A percentile compares a stretch with the other conserved stretches of the same genome.
These are phyloP conservation scores for Globisporangium radiosum DNA, from an alignment of 352 stramenopile genomes.

Conservation along the genomic window DNA sequence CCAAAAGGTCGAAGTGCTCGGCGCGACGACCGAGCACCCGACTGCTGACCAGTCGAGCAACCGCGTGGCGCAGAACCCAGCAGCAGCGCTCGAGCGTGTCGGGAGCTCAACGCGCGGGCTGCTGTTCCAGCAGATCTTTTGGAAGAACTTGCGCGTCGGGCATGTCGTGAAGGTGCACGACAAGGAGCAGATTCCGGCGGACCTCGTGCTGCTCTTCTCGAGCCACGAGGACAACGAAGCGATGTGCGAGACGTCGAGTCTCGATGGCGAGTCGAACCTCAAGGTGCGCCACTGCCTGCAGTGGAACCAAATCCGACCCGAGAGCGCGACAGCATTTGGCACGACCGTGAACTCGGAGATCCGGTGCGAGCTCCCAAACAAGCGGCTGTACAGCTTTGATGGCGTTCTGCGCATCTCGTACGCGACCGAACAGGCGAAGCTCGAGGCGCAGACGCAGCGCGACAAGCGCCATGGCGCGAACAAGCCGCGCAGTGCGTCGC, in stretches of 20 bases:
- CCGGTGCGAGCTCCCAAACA: constrained; percentile 73
- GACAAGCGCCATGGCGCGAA: constrained; percentile 1
- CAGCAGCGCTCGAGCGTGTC: not conserved
- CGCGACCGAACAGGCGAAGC: constrained; percentile 21
- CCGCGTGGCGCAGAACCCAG: constrained; percentile 9
- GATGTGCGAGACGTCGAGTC: constrained; percentile 79
- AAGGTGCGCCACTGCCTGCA: constrained; percentile 68
- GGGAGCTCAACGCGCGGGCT: constrained; percentile 2
- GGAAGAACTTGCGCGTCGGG: constrained; percentile 83
- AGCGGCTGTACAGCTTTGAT: constrained; percentile 78
- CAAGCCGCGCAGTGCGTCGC: not conserved
- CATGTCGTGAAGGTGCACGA: constrained; percentile 87
- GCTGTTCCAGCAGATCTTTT: constrained; percentile 69
- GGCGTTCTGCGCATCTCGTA: constrained; percentile 45
- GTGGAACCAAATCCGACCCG: constrained; percentile 40
- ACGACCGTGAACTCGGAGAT: constrained; percentile 49
- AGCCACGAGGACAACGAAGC: constrained; percentile 62
- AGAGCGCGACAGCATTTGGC: constrained; percentile 40
- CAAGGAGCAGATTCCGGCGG: constrained; percentile 86
- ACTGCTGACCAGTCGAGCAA: constrained; percentile 9
- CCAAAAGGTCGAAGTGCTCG: constrained; percentile 40
- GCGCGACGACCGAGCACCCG: constrained; percentile 16
- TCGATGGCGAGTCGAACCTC: constrained; percentile 81
- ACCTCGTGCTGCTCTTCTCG: constrained; percentile 87
- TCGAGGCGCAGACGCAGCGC: constrained; percentile 2